Evolutionary conservation across 177 flowering plant species (phyloP).

Genomic region (Vitis hybrid): DNA sequence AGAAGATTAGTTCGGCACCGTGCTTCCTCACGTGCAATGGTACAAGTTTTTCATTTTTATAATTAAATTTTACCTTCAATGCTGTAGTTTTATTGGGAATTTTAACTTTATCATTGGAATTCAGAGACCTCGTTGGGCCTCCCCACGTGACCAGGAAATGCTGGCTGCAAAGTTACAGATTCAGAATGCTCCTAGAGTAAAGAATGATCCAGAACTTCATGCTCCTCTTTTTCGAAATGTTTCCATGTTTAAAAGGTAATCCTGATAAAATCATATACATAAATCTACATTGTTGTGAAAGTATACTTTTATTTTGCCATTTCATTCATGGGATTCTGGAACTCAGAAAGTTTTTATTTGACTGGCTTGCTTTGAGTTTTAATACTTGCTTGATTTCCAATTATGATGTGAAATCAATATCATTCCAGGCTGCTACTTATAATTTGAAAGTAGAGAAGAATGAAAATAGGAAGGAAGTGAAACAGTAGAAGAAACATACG

Average conservation of each 20-base stretch:
- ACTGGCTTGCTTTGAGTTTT: background rate
- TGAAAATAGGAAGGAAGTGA: background rate
- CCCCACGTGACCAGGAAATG: constrained; percentile 54
- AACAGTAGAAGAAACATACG: background rate
- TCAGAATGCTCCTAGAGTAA: constrained; percentile 44
- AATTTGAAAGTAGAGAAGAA: background rate
- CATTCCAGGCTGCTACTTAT: background rate
- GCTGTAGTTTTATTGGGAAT: background rate
- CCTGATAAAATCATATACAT: background rate
- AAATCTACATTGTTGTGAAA: background rate
- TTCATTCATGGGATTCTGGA: background rate
- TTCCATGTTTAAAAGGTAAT: constrained; percentile 66
- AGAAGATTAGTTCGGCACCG: constrained; percentile 43
- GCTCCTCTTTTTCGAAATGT: constrained; percentile 67
- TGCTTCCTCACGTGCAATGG: constrained; percentile 61
- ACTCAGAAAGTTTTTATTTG: background rate
- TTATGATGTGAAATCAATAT: background rate
- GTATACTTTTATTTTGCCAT: background rate
- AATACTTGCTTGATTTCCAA: background rate
- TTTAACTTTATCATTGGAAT: constrained; percentile 2
- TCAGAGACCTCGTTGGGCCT: constrained; percentile 61
- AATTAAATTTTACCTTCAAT: background rate
- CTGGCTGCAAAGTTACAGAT: constrained; percentile 53
- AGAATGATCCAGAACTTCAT: constrained; percentile 48
- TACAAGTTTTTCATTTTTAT: constrained; percentile 21